These are phyloP conservation scores for Rhizopogon vesiculosus DNA, from an alignment of 768 basidiomycete species.

Conservation along the genomic window DNA sequence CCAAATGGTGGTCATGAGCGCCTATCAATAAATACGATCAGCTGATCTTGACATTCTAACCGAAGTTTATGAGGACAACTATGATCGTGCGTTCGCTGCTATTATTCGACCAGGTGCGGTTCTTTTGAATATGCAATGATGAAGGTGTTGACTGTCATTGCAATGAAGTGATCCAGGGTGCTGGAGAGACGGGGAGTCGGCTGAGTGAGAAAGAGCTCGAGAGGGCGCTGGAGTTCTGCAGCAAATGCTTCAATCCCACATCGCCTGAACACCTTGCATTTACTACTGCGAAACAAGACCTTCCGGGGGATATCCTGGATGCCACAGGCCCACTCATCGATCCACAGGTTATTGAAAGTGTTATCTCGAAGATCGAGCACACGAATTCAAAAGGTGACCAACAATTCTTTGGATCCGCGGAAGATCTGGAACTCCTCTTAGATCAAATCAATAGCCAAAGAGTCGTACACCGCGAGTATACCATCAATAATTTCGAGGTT, in stretches of 20 bases:
- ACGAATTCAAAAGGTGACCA: constrained; percentile 3
- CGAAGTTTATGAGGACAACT: constrained; percentile 39
- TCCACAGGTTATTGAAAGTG: constrained; percentile 11
- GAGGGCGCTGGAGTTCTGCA: constrained; percentile 73
- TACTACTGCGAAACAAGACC: constrained; percentile 17
- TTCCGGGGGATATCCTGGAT: constrained; percentile 21
- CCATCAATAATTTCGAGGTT: constrained; percentile 66
- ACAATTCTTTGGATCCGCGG: constrained; percentile 1
- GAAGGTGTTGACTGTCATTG: too few relatives aligned
- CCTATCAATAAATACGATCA: constrained; percentile 40
- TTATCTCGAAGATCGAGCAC: background rate
- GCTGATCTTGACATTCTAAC: constrained; percentile 32
- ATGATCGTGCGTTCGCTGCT: constrained; percentile 37
- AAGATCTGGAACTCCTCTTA: constrained; percentile 48
- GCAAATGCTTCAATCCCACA: constrained; percentile 66
- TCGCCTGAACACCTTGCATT: constrained; percentile 39
- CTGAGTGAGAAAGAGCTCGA: constrained; percentile 73
- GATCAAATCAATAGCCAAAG: constrained; percentile 68
- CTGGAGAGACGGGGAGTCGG: constrained; percentile 67
- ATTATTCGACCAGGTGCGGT: too few relatives aligned
- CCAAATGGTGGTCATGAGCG: constrained; percentile 34
- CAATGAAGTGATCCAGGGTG: constrained; percentile 74
- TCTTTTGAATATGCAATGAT: too few relatives aligned
- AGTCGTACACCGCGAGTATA: constrained; percentile 64
- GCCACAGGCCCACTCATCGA: constrained; percentile 13